These are phyloP conservation scores for Przewalskia tangutica DNA, from an alignment of 257 asterid genomes.

Conservation along the genomic window DNA sequence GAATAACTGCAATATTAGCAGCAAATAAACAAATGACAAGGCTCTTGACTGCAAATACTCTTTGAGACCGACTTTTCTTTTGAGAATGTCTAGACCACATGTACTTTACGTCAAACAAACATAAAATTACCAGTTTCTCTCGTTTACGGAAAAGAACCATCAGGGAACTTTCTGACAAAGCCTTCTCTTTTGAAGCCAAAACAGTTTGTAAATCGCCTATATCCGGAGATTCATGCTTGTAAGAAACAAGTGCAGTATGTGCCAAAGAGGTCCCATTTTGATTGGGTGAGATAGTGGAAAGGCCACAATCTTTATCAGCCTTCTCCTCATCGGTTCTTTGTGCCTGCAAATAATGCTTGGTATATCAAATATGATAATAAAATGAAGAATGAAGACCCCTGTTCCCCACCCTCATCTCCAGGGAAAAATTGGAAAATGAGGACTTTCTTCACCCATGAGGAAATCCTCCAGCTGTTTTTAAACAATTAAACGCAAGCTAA, in stretches of 20 bases:
- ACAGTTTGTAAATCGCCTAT: slow-evolving; percentile 5
- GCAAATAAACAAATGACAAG: not conserved
- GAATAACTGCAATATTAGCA: not conserved
- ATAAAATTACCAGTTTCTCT: slow-evolving; percentile 37
- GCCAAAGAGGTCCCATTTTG: slow-evolving; percentile 11
- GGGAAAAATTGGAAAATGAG: not conserved
- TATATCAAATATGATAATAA: not conserved
- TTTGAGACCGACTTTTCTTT: not conserved
- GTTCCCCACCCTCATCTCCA: not conserved
- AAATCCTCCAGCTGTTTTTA: too few species aligned
- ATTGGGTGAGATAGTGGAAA: not conserved
- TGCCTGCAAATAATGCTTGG: slow-evolving; percentile 14
- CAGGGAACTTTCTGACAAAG: slow-evolving; percentile 26
- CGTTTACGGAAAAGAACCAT: slow-evolving; percentile 29
- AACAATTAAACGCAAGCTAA: too few species aligned
- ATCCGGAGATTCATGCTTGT: not conserved
- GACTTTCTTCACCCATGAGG: too few species aligned
- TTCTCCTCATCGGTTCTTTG: slow-evolving; percentile 5
- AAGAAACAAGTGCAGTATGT: slow-evolving; percentile 10
- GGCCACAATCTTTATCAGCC: slow-evolving; percentile 6
- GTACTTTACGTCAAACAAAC: not conserved
- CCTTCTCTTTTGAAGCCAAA: slow-evolving; percentile 21
- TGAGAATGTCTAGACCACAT: not conserved
- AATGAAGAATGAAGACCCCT: not conserved
- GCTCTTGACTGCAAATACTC: not conserved